phyloP scores from a whole-genome alignment of 1,284 basidiomycete genomes.

The Phellinidium pouzarii region DNA sequence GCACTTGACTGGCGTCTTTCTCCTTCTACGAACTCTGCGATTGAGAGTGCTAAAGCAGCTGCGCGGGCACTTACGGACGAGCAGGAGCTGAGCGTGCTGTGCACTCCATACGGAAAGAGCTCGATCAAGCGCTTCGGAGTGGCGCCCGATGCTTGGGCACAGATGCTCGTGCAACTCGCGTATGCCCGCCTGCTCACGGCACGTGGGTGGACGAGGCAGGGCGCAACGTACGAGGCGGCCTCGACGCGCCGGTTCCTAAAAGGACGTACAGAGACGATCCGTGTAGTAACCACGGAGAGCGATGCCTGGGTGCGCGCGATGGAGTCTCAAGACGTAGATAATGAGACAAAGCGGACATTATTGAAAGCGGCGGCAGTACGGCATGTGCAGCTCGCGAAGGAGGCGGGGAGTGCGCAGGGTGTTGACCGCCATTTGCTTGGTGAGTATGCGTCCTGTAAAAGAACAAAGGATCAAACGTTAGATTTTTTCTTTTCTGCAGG shows the following conservation, averaged over 20 bases:
- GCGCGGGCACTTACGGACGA: conserved; percentile 57
- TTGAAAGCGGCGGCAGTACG: conserved; percentile 64
- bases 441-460: conserved; percentile 26
- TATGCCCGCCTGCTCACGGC: conserved; percentile 57
- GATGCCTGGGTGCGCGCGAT: conserved; percentile 72
- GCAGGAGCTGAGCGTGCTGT: conserved; percentile 61
- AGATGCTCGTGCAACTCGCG: conserved; percentile 84
- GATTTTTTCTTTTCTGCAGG: conserved; percentile 34
- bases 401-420: conserved; percentile 68
- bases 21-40: conserved; percentile 38
- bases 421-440: conserved; percentile 83
- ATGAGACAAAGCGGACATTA: conserved; percentile 44
- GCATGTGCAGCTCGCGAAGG: conserved; percentile 66
- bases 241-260: conserved; percentile 79
- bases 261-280: conserved; percentile 84
- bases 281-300: conserved; percentile 67
- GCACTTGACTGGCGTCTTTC: conserved; percentile 66
- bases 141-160: conserved; percentile 89
- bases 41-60: conserved; percentile 49
- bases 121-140: conserved; percentile 83
- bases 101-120: conserved; percentile 78
- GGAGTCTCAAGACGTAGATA: conserved; percentile 41
- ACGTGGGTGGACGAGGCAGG: conserved; percentile 24
- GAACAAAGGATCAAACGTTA: background rate
- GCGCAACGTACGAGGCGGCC: conserved; percentile 85